Evolutionary conservation across 2,329 filamentous ascomycete genomes (phyloP), one percentile per base, ranked within the genome.

Genomic region (Bretziella fagacearum): DNA sequence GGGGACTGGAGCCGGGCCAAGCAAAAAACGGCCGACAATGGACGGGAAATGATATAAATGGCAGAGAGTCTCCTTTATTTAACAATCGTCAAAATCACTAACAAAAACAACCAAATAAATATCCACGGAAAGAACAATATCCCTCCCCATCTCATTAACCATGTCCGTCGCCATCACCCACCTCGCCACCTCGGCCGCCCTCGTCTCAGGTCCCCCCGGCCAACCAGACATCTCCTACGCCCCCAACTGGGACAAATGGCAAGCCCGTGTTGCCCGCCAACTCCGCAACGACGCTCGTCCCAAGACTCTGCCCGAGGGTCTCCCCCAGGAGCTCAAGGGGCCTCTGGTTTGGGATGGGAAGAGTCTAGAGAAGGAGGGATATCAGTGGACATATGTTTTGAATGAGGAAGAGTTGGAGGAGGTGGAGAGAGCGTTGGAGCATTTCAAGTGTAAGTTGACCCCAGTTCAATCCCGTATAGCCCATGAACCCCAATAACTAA

Each of bases 151-250:
- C n/a, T n/a, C n/a, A n/a, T n/a, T n/a, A n/a, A n/a, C n/a, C n/a
- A n/a, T 39, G 35, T 39, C 35, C 10, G n/a, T 32, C 23, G 18
- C 36, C 18, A 32, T 47, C 36, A 47, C 45, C 15, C 26, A 47
- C 15, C 36, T 33, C 20, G 44, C 62, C 36, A 49, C 50, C 5
- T 37, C 47, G 6, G 39, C 40, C 25, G 44, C 50, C 25, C 47
- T 49, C n/a, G 39, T 47, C 2, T 26, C 37, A 6, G 50, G 50
- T 4, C 50, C 50, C 20, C 39, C 44, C 5, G 50, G 50, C 30
- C 50, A 52, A 17, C 50, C 48, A 3, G 46, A 48, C 43, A 51
- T 52, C 20, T 44, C 44, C n/a, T 52, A 52, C 37, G 48, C 49
- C 29, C 47, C 49, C 32, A 47, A 48, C 39, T 46, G 47, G 42